phyloP scores from a whole-genome alignment of 257 asterid genomes.

The Salvia splendens region DNA sequence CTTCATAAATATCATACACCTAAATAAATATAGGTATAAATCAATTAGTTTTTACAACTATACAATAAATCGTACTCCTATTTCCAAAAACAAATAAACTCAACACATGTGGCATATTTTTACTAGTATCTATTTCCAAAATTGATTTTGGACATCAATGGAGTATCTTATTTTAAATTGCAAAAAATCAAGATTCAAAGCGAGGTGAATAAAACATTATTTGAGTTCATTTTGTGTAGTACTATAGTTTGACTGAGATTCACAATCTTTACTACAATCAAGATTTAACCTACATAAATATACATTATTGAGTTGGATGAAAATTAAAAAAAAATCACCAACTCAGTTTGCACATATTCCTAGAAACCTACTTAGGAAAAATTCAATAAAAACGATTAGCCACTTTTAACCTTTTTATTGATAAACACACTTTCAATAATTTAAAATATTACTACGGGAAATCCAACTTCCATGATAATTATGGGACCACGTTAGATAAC shows the following conservation, averaged over 20 bases:
- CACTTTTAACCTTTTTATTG: not conserved
- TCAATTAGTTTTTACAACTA: too few species aligned
- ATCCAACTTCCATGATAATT: not conserved
- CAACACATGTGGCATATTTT: too few species aligned
- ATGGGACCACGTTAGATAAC: too few species aligned
- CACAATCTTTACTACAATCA: not conserved
- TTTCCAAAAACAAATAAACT: too few species aligned
- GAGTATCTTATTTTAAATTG: too few species aligned
- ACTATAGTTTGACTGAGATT: not conserved
- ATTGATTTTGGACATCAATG: too few species aligned
- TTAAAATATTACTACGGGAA: not conserved
- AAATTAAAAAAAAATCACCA: not conserved
- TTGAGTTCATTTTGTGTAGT: not conserved
- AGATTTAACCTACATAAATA: not conserved
- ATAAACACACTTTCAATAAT: too few species aligned
- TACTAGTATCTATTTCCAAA: too few species aligned
- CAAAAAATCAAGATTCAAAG: not conserved
- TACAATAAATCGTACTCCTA: too few species aligned
- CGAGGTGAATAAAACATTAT: not conserved
- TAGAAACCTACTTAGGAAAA: not conserved
- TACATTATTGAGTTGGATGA: not conserved
- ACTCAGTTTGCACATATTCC: constrained; percentile 3
- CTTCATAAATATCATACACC: too few species aligned
- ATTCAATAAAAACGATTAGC: not conserved
- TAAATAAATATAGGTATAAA: too few species aligned